Evolutionary conservation across 164 flowering plant genomes (phyloP).

Genomic region (Brasenia schreberi): DNA sequence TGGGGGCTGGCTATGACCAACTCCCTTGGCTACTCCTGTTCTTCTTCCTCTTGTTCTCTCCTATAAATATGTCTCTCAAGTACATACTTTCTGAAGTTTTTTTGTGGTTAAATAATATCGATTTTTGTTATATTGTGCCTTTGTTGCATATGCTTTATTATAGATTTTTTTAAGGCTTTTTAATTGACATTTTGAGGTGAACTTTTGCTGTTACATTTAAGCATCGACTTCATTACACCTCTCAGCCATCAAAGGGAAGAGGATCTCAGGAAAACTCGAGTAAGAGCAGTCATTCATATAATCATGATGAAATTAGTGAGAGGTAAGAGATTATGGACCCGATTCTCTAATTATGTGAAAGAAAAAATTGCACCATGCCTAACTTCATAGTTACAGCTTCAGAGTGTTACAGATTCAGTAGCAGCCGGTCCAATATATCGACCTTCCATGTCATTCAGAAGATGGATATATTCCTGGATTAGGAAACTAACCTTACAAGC

Average conservation of each 20-base stretch:
- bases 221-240: no score
- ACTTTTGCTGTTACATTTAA: no score
- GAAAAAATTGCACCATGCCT: slow-evolving; percentile 98
- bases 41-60: no score
- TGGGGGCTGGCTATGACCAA: no score
- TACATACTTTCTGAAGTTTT: no score
- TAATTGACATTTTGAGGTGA: no score
- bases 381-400: slow-evolving; percentile 90
- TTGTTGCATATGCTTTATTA: no score
- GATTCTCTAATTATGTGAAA: slow-evolving; percentile 91
- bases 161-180: no score
- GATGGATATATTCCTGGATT: slow-evolving; percentile 91
- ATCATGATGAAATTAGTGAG: slow-evolving; percentile 34
- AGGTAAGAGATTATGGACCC: slow-evolving; percentile 87
- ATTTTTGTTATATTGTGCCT: no score
- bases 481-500: slow-evolving; percentile 73
- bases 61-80: no score
- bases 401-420: slow-evolving; percentile 58
- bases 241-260: slow-evolving; percentile 22
- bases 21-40: no score
- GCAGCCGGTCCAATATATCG: slow-evolving; percentile 66
- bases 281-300: slow-evolving; percentile 10
- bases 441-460: slow-evolving; percentile 83
- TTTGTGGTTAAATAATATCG: no score
- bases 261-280: slow-evolving; percentile 13